phyloP scores from a whole-genome alignment of 169 alveolate species.

The Eimeria zaria region DNA sequence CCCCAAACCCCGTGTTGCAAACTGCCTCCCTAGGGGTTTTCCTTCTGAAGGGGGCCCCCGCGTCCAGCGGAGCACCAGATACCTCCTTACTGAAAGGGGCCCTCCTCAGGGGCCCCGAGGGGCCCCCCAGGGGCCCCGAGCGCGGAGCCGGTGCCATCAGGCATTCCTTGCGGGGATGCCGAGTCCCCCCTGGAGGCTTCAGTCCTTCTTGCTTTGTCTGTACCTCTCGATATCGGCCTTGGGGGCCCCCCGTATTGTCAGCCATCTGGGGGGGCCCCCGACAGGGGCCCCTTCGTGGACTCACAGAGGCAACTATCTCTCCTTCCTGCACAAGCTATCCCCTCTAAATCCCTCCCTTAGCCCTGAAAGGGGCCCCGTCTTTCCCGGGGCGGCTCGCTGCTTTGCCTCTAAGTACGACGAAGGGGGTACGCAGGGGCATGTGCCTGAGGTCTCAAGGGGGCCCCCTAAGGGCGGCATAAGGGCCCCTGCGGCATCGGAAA shows the following conservation, averaged over 20 bases:
- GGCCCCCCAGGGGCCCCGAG: slow-evolving; percentile 1
- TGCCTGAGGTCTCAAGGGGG: not conserved
- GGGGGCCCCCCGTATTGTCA: not conserved
- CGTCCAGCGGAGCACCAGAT: not conserved
- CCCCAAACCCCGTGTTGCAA: not conserved
- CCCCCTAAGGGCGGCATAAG: not conserved
- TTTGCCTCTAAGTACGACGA: not conserved
- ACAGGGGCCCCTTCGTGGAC: not conserved
- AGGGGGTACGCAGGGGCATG: not conserved
- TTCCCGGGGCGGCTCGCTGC: not conserved
- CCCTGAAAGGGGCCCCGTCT: not conserved
- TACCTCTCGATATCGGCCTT: not conserved
- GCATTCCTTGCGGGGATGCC: not conserved
- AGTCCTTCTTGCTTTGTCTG: not conserved
- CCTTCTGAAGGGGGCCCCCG: not conserved
- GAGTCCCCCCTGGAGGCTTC: not conserved
- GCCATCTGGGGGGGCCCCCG: not conserved
- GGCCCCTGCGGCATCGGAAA: not conserved
- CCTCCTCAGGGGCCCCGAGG: not conserved
- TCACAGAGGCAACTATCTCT: not conserved
- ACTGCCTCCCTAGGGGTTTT: not conserved
- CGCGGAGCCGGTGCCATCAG: not conserved
- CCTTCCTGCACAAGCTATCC: not conserved
- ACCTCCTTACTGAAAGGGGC: not conserved
- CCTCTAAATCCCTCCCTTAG: not conserved